Base-by-base conservation (phyloP, 352 stramenopile species). In the Globisporangium polare region DNA sequence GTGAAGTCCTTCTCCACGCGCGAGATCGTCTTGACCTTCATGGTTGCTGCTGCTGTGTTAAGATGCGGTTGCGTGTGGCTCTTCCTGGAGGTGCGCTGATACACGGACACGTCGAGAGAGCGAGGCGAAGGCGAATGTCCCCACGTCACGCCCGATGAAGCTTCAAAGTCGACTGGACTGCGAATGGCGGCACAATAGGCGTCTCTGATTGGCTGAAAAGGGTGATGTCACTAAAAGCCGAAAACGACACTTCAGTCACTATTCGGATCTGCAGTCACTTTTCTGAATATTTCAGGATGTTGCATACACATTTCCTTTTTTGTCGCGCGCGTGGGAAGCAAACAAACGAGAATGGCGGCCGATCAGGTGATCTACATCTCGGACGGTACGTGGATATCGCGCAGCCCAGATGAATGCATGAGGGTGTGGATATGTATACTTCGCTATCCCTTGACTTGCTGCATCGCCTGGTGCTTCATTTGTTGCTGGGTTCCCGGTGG, bases 1-100 rank as follows among this genome's bases (percentile, higher is more conserved):
- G 96, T 97, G 68, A 98, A 98, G 53, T 94, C 87, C 63, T 96
- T 90, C 74, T 97, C 85, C 39, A 96, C 88, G 58, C 98, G 90
- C 60, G 92, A 98, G 57, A 99, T 97, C 9, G 96, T 98, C 83
- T 99, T 99, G 60, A 99, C 95, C 86, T 99, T 99, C 97, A 99
- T 99, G 60, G 31, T 18, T 47, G 18, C 5, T 53, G 45, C 17
- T 26, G 55, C n/a, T 49, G 9, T 53, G 31, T 57, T 31, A 13
- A 3, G 52, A 27, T 57, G 31, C 8, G 33, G 41, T 3, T 50
- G 20, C 20, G 31, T 49, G 35, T 50, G 10, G 53, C 12, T 49
- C 5, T 18, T 51, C 24, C 15, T 53, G 47, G 17, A n/a, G 46
- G 17, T 33, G 5, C 26, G 26, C 47, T 53, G 47, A 5, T 37